Base-by-base conservation (phyloP, 2,329 filamentous ascomycete genomes). In the Trichoderma sp. region DNA sequence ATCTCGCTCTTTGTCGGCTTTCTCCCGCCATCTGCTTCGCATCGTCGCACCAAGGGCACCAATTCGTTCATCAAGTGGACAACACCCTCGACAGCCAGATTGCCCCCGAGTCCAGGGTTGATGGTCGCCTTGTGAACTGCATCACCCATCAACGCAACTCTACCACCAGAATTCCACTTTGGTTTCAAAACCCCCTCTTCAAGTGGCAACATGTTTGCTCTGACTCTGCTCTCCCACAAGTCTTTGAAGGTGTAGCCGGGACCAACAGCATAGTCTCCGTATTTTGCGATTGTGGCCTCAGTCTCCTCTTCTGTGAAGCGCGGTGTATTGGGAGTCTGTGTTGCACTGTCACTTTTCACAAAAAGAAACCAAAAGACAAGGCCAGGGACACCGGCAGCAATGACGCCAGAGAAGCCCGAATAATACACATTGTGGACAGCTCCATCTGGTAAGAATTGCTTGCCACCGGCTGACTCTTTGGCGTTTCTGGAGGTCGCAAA, bases 401-500 rank as follows among this genome's bases (percentile, higher is more conserved):
- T 42, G n/a, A 64, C 50, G 3, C 61, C 61, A 12, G 61, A 64
- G 37, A 64, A 64, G n/a, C 61, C 61, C 13, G 25, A 35, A 5
- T 64, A 64, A 17, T 64, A 64, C n/a, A 64, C 61, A 15, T 64
- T 64, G 19, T 56, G 61, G 10, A 56, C 61, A 2, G 34, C 35
- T 3, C 61, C 35, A 19, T 34, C 52, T 2, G 61, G 61, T 9
- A 64, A 17, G 15, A 64, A 64, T 10, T n/a, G n/a, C n/a, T 45
- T 56, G 27, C 61, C 61, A n/a, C 53, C 50, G n/a, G 61, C 52
- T 4, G 58, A 50, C 19, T 37, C 61, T 13, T 54, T 56, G 6
- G 61, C 52, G 39, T 64, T 64, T 15, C 45, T 64, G n/a, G 61
- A 64, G 6, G 61, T 64, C 42, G 35, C 61, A 25, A 64, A 64